phyloP scores from a whole-genome alignment of 306 rosid species.

The Cicer bijugum region DNA sequence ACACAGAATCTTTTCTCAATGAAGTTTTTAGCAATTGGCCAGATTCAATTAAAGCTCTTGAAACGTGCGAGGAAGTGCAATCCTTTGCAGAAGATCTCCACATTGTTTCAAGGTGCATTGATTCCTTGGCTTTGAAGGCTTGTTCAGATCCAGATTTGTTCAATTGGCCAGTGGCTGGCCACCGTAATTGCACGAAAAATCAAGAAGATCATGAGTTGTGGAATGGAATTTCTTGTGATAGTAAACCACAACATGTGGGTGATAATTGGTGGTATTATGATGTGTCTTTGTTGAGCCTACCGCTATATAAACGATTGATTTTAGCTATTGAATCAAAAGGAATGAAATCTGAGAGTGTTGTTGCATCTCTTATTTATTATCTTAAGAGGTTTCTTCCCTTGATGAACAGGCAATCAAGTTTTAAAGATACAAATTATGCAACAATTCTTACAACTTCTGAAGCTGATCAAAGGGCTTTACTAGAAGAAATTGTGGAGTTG shows the following conservation, averaged over 20 bases:
- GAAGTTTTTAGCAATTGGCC: slow-evolving; percentile 69
- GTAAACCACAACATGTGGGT: slow-evolving; percentile 43
- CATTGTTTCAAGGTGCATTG: slow-evolving; percentile 73
- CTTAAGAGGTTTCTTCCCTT: slow-evolving; percentile 74
- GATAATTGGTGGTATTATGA: slow-evolving; percentile 90
- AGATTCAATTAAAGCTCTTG: slow-evolving; percentile 70
- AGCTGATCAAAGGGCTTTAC: slow-evolving; percentile 74
- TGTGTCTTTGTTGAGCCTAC: slow-evolving; percentile 72
- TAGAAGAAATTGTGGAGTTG: slow-evolving; percentile 75
- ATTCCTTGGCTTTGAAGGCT: slow-evolving; percentile 80
- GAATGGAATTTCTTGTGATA: slow-evolving; percentile 65
- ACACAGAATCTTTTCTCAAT: slow-evolving; percentile 62
- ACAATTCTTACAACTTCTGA: slow-evolving; percentile 66
- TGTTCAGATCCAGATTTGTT: slow-evolving; percentile 67
- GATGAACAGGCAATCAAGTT: slow-evolving; percentile 75
- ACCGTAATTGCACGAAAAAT: slow-evolving; percentile 40
- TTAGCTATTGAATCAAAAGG: slow-evolving; percentile 71
- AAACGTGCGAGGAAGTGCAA: slow-evolving; percentile 70
- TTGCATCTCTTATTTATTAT: slow-evolving; percentile 71
- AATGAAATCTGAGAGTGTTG: slow-evolving; percentile 68
- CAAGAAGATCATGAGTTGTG: slow-evolving; percentile 47
- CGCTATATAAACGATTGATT: slow-evolving; percentile 68
- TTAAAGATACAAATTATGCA: slow-evolving; percentile 58
- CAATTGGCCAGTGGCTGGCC: slow-evolving; percentile 54
- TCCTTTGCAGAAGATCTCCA: slow-evolving; percentile 69